Evolutionary conservation across 805 yeast species (phyloP).

Genomic region (Yarrowia sp.): DNA sequence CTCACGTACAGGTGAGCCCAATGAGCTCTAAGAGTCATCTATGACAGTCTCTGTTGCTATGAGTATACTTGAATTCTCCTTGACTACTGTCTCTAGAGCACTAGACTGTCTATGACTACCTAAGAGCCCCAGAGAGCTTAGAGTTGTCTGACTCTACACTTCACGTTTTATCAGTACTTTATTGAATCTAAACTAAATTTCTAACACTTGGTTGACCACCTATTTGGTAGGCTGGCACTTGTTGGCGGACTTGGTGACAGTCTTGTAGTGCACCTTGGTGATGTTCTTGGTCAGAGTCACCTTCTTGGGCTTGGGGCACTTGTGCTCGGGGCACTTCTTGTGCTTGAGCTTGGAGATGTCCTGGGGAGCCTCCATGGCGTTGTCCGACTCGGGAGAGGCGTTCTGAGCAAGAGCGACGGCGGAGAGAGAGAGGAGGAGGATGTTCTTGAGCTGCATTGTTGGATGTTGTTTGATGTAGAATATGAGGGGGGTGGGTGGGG

Average conservation of each 20-base stretch:
- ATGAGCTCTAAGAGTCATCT: no score
- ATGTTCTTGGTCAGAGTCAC: conserved; percentile 22
- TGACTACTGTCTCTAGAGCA: no score
- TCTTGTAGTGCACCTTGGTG: neutral
- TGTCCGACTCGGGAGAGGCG: neutral
- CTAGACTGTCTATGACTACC: no score
- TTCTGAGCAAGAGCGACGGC: conserved; percentile 22
- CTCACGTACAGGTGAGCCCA: no score
- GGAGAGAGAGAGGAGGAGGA: conserved; percentile 21
- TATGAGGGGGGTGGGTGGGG: neutral
- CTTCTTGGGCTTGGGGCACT: conserved; percentile 22
- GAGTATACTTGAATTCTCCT: no score
- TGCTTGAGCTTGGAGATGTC: conserved; percentile 12
- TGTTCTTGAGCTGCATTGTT: conserved; percentile 26
- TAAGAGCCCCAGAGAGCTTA: no score
- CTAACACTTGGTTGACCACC: neutral
- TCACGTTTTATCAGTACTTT: conserved; percentile 23
- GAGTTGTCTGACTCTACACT: no score
- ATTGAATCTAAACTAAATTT: conserved; percentile 9
- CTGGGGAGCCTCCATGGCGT: conserved; percentile 16
- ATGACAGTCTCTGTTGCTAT: no score
- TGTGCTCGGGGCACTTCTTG: conserved; percentile 16
- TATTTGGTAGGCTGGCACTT: conserved; percentile 21
- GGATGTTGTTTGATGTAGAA: conserved; percentile 17
- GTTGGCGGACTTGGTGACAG: conserved; percentile 8